Evolutionary conservation across 768 basidiomycete genomes (phyloP).

Genomic region (Myochromella boudieri): DNA sequence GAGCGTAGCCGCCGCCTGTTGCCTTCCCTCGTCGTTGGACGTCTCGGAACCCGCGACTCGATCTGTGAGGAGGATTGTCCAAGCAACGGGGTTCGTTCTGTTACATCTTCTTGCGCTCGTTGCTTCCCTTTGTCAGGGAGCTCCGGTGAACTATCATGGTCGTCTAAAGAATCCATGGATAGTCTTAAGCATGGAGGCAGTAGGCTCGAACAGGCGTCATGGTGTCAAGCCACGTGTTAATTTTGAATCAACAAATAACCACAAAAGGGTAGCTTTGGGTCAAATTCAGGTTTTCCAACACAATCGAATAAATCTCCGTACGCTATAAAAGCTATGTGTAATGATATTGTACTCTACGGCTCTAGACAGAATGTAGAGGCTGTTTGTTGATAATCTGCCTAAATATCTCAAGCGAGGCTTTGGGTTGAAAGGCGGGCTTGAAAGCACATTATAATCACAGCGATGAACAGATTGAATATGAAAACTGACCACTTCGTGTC

Average conservation of each 20-base stretch:
- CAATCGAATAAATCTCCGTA: too few species aligned
- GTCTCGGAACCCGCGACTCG: too few species aligned
- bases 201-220: too few species aligned
- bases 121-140: slow-evolving; percentile 54
- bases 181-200: too few species aligned
- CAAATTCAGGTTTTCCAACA: too few species aligned
- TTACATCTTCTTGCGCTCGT: slow-evolving; percentile 42
- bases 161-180: slow-evolving; percentile 13
- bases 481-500: slow-evolving; percentile 60
- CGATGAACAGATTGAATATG: not conserved
- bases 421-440: slow-evolving; percentile 64
- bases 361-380: slow-evolving; percentile 50
- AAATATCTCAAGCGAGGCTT: slow-evolving; percentile 58
- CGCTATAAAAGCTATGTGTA: too few species aligned
- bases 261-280: too few species aligned
- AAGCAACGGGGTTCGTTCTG: slow-evolving; percentile 58
- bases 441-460: not conserved
- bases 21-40: slow-evolving; percentile 18
- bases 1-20: slow-evolving; percentile 33
- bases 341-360: too few species aligned
- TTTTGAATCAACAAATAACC: too few species aligned
- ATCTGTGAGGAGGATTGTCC: slow-evolving; percentile 33
- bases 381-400: slow-evolving; percentile 51
- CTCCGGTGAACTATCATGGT: slow-evolving; percentile 7
- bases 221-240: too few species aligned